A percentile compares a stretch with the other conserved stretches of the same genome.
These are phyloP conservation scores for Aquilaria malaccensis DNA, from an alignment of 345 rosid genomes.

Conservation along the genomic window DNA sequence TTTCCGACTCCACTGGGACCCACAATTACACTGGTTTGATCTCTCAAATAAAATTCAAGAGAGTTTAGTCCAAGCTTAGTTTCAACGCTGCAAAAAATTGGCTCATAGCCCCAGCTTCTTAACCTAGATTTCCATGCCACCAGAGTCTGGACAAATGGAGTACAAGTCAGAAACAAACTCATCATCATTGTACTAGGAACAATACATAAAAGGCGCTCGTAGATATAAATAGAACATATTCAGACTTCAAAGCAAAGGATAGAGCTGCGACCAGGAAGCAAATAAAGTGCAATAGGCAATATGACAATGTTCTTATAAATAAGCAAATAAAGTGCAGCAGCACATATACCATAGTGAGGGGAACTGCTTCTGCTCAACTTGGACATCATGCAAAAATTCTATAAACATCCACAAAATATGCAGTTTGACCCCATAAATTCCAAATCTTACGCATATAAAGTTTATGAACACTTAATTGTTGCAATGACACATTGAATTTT, in stretches of 20 bases:
- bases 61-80: conserved; percentile 56
- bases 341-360: no score
- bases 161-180: neutral
- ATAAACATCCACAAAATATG: no score
- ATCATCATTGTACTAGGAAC: neutral
- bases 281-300: neutral
- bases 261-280: neutral
- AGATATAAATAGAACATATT: no score
- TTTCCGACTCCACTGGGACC: conserved; percentile 99
- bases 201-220: neutral
- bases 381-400: no score
- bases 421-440: no score
- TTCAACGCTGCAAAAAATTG: conserved; percentile 75
- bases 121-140: conserved; percentile 58
- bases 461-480: no score
- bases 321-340: no score
- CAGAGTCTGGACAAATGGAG: conserved; percentile 40
- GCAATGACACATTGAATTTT: no score
- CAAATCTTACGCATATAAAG: no score
- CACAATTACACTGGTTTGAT: conserved; percentile 84
- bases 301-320: no score
- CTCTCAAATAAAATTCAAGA: conserved; percentile 46
- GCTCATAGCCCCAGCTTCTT: conserved; percentile 74
- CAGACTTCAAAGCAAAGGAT: neutral
- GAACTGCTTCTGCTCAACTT: no score